A percentile compares a stretch with the other conserved stretches of the same genome.
Conservation (phyloP, 1,284 basidiomycete genomes). For the Papiliotrema nemorosa region DNA sequence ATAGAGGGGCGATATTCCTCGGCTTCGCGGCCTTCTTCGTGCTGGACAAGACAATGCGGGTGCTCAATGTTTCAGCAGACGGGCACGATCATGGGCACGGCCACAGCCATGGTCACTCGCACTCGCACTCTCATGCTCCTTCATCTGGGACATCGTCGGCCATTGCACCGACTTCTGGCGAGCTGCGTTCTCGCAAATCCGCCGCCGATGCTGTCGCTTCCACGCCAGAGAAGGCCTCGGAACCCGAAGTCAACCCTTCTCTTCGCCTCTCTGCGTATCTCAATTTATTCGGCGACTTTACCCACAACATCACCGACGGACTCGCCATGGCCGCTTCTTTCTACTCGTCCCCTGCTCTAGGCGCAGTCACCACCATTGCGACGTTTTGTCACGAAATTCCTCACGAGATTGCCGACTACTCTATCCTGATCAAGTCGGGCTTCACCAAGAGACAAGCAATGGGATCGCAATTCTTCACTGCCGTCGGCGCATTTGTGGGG, state of each 20-base stretch:
- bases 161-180: slow-evolving; percentile 4
- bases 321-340: slow-evolving; percentile 81
- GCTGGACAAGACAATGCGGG: slow-evolving; percentile 83
- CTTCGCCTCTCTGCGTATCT: slow-evolving; percentile 82
- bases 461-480: slow-evolving; percentile 84
- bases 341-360: slow-evolving; percentile 81
- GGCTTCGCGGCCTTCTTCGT: slow-evolving; percentile 85
- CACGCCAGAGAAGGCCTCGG: slow-evolving; percentile 16
- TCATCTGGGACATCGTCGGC: slow-evolving; percentile 24
- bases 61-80: slow-evolving; percentile 54
- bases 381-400: slow-evolving; percentile 90
- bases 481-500: slow-evolving; percentile 81
- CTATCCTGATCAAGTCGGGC: slow-evolving; percentile 79
- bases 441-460: slow-evolving; percentile 85
- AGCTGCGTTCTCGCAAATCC: slow-evolving; percentile 36
- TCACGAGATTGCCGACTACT: slow-evolving; percentile 88
- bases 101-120: slow-evolving; percentile 57
- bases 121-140: slow-evolving; percentile 58
- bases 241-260: slow-evolving; percentile 36
- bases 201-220: slow-evolving; percentile 16
- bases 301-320: slow-evolving; percentile 68
- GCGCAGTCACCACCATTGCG: slow-evolving; percentile 82
- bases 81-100: slow-evolving; percentile 41
- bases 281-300: slow-evolving; percentile 85
- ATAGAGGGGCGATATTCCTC: slow-evolving; percentile 70